These are phyloP conservation scores for Saccharomyces mikatae DNA, from an alignment of 805 yeast species.

Conservation along the genomic window DNA sequence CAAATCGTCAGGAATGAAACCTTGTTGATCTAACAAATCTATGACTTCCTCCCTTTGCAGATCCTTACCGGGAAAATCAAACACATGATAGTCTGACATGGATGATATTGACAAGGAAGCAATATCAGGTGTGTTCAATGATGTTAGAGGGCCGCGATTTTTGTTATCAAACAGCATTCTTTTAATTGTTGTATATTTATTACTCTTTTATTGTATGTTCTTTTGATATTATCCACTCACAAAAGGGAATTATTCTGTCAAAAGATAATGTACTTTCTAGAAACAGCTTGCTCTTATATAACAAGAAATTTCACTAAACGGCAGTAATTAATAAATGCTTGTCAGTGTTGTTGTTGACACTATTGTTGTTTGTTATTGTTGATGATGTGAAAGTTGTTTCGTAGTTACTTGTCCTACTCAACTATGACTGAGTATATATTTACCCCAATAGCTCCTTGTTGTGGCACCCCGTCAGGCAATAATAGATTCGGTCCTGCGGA, in stretches of 20 bases:
- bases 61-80: slow-evolving; percentile 72
- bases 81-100: slow-evolving; percentile 59
- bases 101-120: slow-evolving; percentile 37
- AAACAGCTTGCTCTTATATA: neutral
- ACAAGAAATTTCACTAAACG: neutral
- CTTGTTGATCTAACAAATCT: slow-evolving; percentile 71
- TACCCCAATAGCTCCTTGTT: neutral
- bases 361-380: neutral
- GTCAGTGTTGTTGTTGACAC: neutral
- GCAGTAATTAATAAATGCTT: neutral
- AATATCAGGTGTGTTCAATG: slow-evolving; percentile 29
- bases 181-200: neutral
- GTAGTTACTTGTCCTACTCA: neutral
- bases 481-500: neutral
- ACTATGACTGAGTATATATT: neutral
- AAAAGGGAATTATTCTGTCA: neutral
- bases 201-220: neutral
- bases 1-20: slow-evolving; percentile 80
- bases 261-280: neutral
- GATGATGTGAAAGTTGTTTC: neutral
- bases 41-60: slow-evolving; percentile 74
- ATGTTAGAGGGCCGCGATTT: neutral
- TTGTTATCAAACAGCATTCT: slow-evolving; percentile 2
- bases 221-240: neutral
- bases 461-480: neutral